phyloP scores from a whole-genome alignment of 257 asterid species.

The Coffea canephora region DNA sequence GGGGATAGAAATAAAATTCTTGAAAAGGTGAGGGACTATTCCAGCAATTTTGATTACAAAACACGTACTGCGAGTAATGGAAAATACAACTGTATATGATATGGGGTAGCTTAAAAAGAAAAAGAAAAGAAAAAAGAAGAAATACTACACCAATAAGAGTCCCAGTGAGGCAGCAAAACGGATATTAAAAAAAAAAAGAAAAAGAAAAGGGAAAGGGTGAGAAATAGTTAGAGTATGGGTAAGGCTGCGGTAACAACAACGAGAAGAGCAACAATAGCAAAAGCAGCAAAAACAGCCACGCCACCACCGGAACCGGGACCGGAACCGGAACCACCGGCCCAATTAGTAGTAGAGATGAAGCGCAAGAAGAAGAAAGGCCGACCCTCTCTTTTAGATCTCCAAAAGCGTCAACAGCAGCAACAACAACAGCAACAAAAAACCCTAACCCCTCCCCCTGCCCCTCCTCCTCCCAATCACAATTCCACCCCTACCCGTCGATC shows the following conservation, averaged over 20 bases:
- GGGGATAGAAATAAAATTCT: not conserved
- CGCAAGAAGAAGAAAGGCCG: conserved; percentile 87
- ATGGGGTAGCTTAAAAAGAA: too few species aligned
- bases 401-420: conserved; percentile 10
- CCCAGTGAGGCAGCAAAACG: not conserved
- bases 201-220: not conserved
- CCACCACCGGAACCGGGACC: conserved; percentile 4
- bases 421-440: conserved; percentile 18
- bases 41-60: not conserved
- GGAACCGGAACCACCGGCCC: not conserved
- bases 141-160: not conserved
- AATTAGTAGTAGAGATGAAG: conserved; percentile 41
- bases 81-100: not conserved
- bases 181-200: not conserved
- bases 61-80: too few species aligned
- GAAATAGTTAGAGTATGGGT: conserved; percentile 39
- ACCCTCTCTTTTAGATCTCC: conserved; percentile 47
- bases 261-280: conserved; percentile 22
- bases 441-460: conserved; percentile 31
- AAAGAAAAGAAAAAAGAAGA: not conserved
- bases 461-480: conserved; percentile 31
- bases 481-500: conserved; percentile 54
- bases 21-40: not conserved
- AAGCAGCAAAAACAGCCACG: conserved; percentile 1
- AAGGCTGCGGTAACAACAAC: conserved; percentile 48